Evolutionary conservation across 2,329 filamentous ascomycete species (phyloP).

Genomic region (Rhinocladiella mackenziei): DNA sequence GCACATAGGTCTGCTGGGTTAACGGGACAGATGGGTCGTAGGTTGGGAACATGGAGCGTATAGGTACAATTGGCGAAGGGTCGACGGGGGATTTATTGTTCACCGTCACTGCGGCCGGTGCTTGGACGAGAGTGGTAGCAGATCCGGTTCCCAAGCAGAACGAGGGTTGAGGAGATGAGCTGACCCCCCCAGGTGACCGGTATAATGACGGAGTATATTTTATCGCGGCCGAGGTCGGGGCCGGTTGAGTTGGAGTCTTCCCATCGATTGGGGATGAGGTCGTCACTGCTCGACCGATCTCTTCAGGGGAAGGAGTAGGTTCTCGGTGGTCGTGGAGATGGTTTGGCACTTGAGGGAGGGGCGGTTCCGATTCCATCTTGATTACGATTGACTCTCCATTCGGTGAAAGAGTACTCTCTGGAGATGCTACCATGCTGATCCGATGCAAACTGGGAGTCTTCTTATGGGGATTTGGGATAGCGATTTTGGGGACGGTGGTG

Average conservation of each 20-base stretch:
- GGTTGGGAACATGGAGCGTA: slow-evolving; percentile 46
- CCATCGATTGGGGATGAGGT: slow-evolving; percentile 28
- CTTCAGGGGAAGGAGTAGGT: slow-evolving; percentile 21
- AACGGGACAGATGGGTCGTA: slow-evolving; percentile 40
- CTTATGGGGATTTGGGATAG: slow-evolving; percentile 27
- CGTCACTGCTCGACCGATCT: slow-evolving; percentile 28
- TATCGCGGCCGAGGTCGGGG: not conserved
- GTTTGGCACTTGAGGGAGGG: slow-evolving; percentile 13
- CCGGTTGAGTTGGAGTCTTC: slow-evolving; percentile 17
- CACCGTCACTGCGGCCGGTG: not conserved
- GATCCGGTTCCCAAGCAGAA: slow-evolving; percentile 22
- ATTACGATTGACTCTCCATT: slow-evolving; percentile 20
- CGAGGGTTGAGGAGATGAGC: slow-evolving; percentile 21
- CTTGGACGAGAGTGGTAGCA: slow-evolving; percentile 20
- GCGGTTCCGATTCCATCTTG: slow-evolving; percentile 22
- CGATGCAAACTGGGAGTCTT: slow-evolving; percentile 27
- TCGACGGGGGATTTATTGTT: slow-evolving; percentile 14
- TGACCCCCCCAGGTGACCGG: slow-evolving; percentile 7
- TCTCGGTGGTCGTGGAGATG: slow-evolving; percentile 7
- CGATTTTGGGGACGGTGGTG: slow-evolving; percentile 24
- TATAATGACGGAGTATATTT: slow-evolving; percentile 27
- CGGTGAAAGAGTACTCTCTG: slow-evolving; percentile 15
- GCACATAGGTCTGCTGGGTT: slow-evolving; percentile 38
- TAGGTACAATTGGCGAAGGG: slow-evolving; percentile 36
- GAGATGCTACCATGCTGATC: slow-evolving; percentile 14